Conservation (phyloP, 345 rosid genomes). For the Murraya paniculata region DNA sequence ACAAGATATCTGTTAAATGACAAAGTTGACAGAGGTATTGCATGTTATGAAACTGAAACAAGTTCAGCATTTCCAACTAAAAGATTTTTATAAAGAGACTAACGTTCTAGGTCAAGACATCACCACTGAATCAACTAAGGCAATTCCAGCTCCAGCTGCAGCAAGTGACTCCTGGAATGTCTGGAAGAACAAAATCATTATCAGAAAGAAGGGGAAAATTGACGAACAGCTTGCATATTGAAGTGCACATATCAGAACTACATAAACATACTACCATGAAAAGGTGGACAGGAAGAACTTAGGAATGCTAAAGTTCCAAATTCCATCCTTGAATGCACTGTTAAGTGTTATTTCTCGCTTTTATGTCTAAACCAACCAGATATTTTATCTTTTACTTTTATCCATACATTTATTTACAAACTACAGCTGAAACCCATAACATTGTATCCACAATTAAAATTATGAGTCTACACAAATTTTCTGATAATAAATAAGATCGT, state of each 20-base stretch:
- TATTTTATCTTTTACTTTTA: background rate
- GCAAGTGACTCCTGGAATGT: conserved; percentile 84
- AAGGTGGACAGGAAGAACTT: background rate
- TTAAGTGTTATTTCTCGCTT: background rate
- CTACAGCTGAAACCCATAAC: background rate
- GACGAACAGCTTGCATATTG: background rate
- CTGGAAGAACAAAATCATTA: conserved; percentile 39
- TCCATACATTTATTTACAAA: background rate
- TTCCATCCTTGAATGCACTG: background rate
- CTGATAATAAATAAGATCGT: background rate
- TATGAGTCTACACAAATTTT: background rate
- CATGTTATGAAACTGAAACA: conserved; percentile 8
- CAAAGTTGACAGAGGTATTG: background rate
- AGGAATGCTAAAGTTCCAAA: background rate
- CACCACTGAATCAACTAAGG: conserved; percentile 97
- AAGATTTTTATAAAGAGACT: conserved; percentile 34
- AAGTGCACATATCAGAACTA: background rate
- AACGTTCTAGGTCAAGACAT: conserved; percentile 58
- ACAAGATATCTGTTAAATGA: background rate
- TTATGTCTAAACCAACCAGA: background rate
- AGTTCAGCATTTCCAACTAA: background rate
- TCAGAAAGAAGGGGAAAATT: conserved; percentile 5
- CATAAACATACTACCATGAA: background rate
- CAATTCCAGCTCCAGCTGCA: conserved; percentile 95
- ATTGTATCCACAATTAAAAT: background rate